Evolutionary conservation across 2,329 filamentous ascomycete species (phyloP).

Genomic region (Colletotrichum somersetense): DNA sequence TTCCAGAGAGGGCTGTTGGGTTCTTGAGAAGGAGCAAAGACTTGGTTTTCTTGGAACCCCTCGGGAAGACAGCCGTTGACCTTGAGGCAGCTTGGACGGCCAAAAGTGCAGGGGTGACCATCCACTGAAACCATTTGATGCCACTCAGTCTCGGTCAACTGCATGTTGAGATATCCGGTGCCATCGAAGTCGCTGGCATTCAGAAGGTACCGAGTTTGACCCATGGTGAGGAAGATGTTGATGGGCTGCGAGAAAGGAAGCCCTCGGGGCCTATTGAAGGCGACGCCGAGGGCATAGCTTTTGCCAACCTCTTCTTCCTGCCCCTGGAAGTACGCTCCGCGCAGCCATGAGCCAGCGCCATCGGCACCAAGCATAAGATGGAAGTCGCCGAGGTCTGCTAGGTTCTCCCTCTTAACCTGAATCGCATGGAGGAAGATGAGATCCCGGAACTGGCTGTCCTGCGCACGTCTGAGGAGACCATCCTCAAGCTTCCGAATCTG

Average conservation of each 20-base stretch:
- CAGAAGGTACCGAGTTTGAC: conserved; percentile 52
- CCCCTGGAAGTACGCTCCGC: conserved; percentile 49
- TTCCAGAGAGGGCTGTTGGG: conserved; percentile 49
- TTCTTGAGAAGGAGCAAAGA: conserved; percentile 51
- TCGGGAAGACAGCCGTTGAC: conserved; percentile 47
- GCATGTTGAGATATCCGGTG: conserved; percentile 53
- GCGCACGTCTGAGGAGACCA: conserved; percentile 49
- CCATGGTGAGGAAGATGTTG: conserved; percentile 53
- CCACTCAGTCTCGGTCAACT: conserved; percentile 52
- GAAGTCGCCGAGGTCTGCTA: conserved; percentile 50
- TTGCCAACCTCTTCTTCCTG: conserved; percentile 51
- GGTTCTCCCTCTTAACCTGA: conserved; percentile 47
- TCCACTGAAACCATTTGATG: conserved; percentile 50
- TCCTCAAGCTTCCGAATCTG: conserved; percentile 55
- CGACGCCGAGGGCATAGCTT: conserved; percentile 52
- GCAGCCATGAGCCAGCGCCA: conserved; percentile 52
- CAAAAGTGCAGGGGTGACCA: conserved; percentile 50
- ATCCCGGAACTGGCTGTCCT: conserved; percentile 48
- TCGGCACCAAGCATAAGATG: conserved; percentile 52
- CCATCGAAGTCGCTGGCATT: conserved; percentile 52
- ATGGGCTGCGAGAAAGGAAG: conserved; percentile 52
- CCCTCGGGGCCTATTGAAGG: conserved; percentile 50
- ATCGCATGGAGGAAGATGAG: conserved; percentile 51
- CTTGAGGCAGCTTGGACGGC: conserved; percentile 49
- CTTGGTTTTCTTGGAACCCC: conserved; percentile 47